Evolutionary conservation across 2,329 filamentous ascomycete genomes (phyloP).

Genomic region (Claviceps purpurea): DNA sequence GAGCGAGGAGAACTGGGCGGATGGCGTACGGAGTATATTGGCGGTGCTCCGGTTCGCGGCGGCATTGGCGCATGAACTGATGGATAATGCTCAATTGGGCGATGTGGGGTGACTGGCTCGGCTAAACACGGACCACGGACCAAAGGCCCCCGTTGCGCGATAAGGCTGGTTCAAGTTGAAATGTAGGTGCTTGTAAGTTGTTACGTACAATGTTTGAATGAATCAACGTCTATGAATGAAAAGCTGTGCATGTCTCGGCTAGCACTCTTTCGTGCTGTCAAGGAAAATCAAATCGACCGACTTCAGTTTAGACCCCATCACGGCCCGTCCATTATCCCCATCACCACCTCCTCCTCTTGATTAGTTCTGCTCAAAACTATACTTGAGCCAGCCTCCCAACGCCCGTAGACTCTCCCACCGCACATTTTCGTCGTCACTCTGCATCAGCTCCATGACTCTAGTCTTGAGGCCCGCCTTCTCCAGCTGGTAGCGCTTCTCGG

Average conservation of each 20-base stretch:
- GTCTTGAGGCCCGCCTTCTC: slow-evolving; percentile 78
- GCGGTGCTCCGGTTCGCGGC: no score
- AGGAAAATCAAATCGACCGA: neutral
- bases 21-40: no score
- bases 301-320: neutral
- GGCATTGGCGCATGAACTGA: no score
- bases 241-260: neutral
- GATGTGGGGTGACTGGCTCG: no score
- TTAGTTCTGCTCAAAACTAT: slow-evolving; percentile 39
- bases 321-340: neutral
- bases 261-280: neutral
- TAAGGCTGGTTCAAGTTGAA: neutral
- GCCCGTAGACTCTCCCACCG: slow-evolving; percentile 87
- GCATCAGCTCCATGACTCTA: slow-evolving; percentile 88
- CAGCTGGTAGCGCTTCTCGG: slow-evolving; percentile 65
- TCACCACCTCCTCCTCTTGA: neutral
- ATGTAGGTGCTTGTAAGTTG: neutral
- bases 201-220: neutral
- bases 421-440: slow-evolving; percentile 73
- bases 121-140: no score
- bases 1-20: no score
- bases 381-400: slow-evolving; percentile 54
- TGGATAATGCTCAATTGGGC: no score
- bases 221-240: neutral
- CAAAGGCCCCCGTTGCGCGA: no score